Evolutionary conservation across 345 rosid genomes (phyloP), one percentile per base, ranked within the genome.

Genomic region (Leavenworthia alabamica): DNA sequence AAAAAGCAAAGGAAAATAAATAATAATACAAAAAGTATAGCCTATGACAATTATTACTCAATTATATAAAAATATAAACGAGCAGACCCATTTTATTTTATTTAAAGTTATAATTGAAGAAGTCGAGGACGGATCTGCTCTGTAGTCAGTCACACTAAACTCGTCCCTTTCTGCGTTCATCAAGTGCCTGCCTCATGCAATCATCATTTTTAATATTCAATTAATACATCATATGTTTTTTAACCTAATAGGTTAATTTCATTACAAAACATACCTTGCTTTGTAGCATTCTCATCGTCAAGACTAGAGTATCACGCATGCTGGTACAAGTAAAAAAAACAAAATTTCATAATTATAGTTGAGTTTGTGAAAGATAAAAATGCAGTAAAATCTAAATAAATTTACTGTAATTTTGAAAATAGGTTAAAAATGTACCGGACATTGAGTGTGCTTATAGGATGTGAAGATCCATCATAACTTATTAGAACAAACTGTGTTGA

Each of bases 401-500:
- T 6, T 13, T 6, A n/a, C 28, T 45, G 7, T 7, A 35, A 11
- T 35, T 2, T 33, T 1, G 5, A 3, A 33, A 33, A 33, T 10
- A 33, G 37, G 37, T 33, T 33, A 31, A 1, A 29, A 33, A n/a
- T 43, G 11, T 80, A 88, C 98, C 96, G 70, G 71, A 84, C 77
- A 51, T 61, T 61, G 55, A 72, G 70, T 50, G 96, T 80, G 70
- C 67, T 83, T 41, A 86, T 68, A 70, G 96, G 92, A 80, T 46
- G 75, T 56, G 82, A 86, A 50, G 90, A 84, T 64, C 95, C 98
- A 78, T 80, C 80, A 28, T 80, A 80, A 75, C 84, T 75, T 57
- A 86, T 79, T 24, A 88, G 75, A 66, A 91, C 90, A 74, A 88
- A 84, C 64, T 91, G 98, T 37, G 79, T 74, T 41, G 95, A 88